phyloP scores from a whole-genome alignment of 352 stramenopile species.

The Paralagenidium karlingii region DNA sequence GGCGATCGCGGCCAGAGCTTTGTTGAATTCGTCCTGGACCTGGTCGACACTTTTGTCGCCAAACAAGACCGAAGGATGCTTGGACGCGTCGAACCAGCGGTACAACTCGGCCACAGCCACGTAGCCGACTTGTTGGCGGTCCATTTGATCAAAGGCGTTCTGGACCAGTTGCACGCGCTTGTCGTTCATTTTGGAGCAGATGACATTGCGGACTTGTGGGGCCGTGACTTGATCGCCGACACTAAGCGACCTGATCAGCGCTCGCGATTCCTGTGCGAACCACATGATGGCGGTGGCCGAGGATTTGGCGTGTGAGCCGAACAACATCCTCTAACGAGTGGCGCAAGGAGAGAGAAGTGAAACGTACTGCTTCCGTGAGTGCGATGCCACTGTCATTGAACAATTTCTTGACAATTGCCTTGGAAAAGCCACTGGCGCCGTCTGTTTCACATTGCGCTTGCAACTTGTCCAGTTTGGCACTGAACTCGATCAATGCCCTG shows the following conservation, averaged over 20 bases:
- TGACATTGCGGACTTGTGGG: constrained; percentile 39
- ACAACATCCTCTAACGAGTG: no score
- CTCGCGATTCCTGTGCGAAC: constrained; percentile 28
- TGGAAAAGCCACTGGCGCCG: constrained; percentile 16
- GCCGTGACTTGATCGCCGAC: constrained; percentile 25
- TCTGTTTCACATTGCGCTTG: constrained; percentile 21
- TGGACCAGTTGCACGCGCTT: constrained; percentile 48
- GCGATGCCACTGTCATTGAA: constrained; percentile 27
- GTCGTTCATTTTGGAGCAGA: constrained; percentile 35
- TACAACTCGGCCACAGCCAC: constrained; percentile 33
- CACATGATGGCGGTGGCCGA: background rate
- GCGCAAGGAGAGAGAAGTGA: no score
- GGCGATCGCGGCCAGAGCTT: no score
- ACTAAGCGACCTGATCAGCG: constrained; percentile 21
- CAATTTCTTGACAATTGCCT: constrained; percentile 37
- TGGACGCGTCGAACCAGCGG: constrained; percentile 26
- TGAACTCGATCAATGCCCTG: constrained; percentile 41
- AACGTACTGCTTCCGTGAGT: constrained; percentile 50
- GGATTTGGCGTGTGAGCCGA: background rate
- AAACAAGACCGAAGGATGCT: constrained; percentile 64
- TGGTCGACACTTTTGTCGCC: constrained; percentile 36
- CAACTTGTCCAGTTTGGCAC: constrained; percentile 29
- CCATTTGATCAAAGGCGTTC: constrained; percentile 50
- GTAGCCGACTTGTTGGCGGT: constrained; percentile 47
- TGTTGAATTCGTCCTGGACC: constrained; percentile 41